Evolutionary conservation across 2,329 filamentous ascomycete species (phyloP).

Genomic region (Aspergillus sp.): DNA sequence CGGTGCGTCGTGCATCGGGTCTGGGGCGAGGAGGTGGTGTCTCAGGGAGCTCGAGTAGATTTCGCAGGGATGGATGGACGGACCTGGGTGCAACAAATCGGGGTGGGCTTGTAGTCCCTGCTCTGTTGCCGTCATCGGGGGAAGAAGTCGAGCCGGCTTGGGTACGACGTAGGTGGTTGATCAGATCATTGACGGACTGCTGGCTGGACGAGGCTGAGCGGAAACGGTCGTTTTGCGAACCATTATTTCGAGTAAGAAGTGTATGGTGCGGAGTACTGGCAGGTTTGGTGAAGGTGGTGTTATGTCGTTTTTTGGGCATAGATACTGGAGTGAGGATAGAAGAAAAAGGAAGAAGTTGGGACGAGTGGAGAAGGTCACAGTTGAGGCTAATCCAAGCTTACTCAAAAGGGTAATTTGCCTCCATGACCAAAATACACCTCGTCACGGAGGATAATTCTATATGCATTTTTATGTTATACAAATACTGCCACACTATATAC

Average conservation of each 20-base stretch:
- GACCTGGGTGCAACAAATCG: slow-evolving; percentile 25
- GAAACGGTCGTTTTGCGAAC: slow-evolving; percentile 19
- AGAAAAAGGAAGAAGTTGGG: slow-evolving; percentile 1
- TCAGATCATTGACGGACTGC: slow-evolving; percentile 41
- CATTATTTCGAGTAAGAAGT: slow-evolving; percentile 13
- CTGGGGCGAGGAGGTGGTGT: slow-evolving; percentile 37
- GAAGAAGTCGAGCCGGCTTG: slow-evolving; percentile 19
- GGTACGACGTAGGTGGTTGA: slow-evolving; percentile 39
- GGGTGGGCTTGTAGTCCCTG: slow-evolving; percentile 5
- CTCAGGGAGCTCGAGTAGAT: slow-evolving; percentile 38
- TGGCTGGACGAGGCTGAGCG: slow-evolving; percentile 12
- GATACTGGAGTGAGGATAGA: slow-evolving; percentile 7
- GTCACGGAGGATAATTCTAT: background rate
- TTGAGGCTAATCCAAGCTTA: no score
- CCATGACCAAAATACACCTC: background rate
- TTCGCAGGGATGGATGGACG: slow-evolving; percentile 39
- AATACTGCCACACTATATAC: background rate
- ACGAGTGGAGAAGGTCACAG: background rate
- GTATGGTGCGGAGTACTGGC: slow-evolving; percentile 33
- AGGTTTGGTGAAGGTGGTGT: slow-evolving; percentile 32
- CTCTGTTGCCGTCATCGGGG: slow-evolving; percentile 8
- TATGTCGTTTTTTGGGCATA: slow-evolving; percentile 44
- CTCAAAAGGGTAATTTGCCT: background rate
- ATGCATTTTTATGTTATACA: background rate
- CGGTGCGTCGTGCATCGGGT: slow-evolving; percentile 21